Evolutionary conservation across 2,329 filamentous ascomycete genomes (phyloP).

Genomic region (Ascochyta rabiei): DNA sequence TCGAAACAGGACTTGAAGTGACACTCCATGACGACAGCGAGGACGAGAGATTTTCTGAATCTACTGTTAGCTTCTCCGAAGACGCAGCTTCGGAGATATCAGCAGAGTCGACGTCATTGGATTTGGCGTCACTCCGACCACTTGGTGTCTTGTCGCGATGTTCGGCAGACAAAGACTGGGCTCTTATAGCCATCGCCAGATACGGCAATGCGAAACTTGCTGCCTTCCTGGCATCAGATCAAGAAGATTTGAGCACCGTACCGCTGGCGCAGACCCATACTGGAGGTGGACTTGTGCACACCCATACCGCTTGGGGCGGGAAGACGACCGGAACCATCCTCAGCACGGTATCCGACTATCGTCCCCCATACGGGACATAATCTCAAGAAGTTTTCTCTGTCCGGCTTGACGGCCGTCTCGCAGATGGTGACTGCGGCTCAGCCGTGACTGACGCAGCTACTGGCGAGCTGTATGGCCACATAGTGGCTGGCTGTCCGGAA

Average conservation of each 20-base stretch:
- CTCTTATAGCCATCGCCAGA: neutral
- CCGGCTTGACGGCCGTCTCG: neutral
- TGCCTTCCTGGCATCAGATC: neutral
- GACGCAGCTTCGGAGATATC: too few relatives aligned
- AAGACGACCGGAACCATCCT: neutral
- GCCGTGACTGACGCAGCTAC: slow-evolving; percentile 4
- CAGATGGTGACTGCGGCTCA: slow-evolving; percentile 9
- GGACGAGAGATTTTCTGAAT: too few relatives aligned
- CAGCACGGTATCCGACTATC: neutral
- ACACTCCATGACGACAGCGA: too few relatives aligned
- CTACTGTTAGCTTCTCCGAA: too few relatives aligned
- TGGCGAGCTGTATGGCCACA: slow-evolving; percentile 12
- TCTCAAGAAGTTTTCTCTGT: neutral
- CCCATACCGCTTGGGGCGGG: neutral
- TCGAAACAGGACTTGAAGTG: too few relatives aligned
- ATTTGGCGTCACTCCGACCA: too few relatives aligned
- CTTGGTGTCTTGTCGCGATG: neutral
- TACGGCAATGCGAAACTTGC: neutral
- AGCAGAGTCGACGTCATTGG: too few relatives aligned
- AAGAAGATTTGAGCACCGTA: neutral
- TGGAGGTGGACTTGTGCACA: slow-evolving; percentile 5
- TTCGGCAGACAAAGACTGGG: neutral
- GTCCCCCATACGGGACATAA: neutral
- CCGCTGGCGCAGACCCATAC: neutral
- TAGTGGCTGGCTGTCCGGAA: slow-evolving; percentile 5